phyloP scores from a whole-genome alignment of 441 rosid species.

The Adansonia grandidieri region DNA sequence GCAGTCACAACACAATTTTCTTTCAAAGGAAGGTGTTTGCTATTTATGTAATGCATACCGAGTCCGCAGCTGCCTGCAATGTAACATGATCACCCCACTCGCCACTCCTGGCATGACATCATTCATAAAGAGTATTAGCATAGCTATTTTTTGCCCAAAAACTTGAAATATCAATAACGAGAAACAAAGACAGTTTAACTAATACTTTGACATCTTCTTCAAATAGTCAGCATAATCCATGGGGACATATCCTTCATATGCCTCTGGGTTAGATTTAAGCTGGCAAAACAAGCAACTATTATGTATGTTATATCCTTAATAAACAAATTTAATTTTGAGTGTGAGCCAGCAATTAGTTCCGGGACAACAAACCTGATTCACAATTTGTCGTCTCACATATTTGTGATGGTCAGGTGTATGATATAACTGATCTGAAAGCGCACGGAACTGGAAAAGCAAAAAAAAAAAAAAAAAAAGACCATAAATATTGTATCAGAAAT shows the following conservation, averaged over 20 bases:
- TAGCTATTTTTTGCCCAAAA: conserved; percentile 17
- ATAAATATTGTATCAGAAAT: neutral
- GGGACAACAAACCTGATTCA: conserved; percentile 72
- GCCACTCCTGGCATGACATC: conserved; percentile 41
- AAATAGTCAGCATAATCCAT: conserved; percentile 56
- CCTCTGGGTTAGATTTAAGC: conserved; percentile 45
- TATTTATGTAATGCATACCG: conserved; percentile 32
- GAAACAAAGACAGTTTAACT: conserved; percentile 10
- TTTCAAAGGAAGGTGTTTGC: neutral
- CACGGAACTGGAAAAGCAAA: conserved; percentile 65
- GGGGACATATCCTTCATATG: conserved; percentile 56
- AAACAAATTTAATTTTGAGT: neutral
- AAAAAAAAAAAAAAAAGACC: conserved; percentile 5
- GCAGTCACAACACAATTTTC: conserved; percentile 9
- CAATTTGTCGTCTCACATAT: conserved; percentile 60
- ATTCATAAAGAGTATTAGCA: conserved; percentile 23
- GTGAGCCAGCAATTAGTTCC: neutral
- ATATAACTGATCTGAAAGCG: conserved; percentile 78
- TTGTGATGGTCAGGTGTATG: conserved; percentile 70
- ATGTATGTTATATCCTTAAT: neutral
- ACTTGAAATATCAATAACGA: neutral
- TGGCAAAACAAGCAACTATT: conserved; percentile 34
- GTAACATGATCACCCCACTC: conserved; percentile 68
- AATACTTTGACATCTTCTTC: conserved; percentile 51
- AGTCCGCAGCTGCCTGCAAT: conserved; percentile 57